A percentile compares a stretch with the other conserved stretches of the same genome.
Conservation (phyloP, 495 filamentous ascomycete genomes). For the Tuber indicum region DNA sequence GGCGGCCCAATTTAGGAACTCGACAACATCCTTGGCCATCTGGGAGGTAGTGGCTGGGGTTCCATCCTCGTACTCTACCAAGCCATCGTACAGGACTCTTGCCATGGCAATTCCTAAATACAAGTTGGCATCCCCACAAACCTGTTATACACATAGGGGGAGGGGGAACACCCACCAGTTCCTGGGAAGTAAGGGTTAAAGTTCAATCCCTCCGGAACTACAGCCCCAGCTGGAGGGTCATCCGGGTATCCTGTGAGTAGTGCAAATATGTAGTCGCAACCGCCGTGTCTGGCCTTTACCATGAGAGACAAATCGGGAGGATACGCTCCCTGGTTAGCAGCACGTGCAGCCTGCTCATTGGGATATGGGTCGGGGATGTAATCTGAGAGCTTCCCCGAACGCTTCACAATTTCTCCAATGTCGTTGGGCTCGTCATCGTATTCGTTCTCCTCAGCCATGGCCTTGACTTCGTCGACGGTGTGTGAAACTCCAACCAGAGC, state of each 20-base stretch:
- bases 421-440: slow-evolving; percentile 97
- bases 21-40: slow-evolving; percentile 98
- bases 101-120: slow-evolving; percentile 84
- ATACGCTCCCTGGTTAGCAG: slow-evolving; percentile 95
- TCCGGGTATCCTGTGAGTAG: slow-evolving; percentile 98
- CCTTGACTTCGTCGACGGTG: slow-evolving; percentile 97
- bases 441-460: slow-evolving; percentile 92
- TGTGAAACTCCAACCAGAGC: slow-evolving; percentile 80
- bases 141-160: background rate
- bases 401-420: slow-evolving; percentile 95
- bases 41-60: slow-evolving; percentile 91
- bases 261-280: slow-evolving; percentile 96
- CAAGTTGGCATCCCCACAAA: slow-evolving; percentile 10
- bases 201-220: slow-evolving; percentile 78
- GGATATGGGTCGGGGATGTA: slow-evolving; percentile 93
- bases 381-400: slow-evolving; percentile 95
- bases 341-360: slow-evolving; percentile 97
- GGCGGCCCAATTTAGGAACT: slow-evolving; percentile 98
- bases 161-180: slow-evolving; percentile 53
- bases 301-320: slow-evolving; percentile 97
- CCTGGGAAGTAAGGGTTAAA: slow-evolving; percentile 99
- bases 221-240: slow-evolving; percentile 81
- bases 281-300: slow-evolving; percentile 93
- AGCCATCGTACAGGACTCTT: slow-evolving; percentile 92
- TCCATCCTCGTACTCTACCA: slow-evolving; percentile 97